Evolutionary conservation across 495 filamentous ascomycete species (phyloP), one percentile per base, ranked within the genome.

Genomic region (Tuber borchii): DNA sequence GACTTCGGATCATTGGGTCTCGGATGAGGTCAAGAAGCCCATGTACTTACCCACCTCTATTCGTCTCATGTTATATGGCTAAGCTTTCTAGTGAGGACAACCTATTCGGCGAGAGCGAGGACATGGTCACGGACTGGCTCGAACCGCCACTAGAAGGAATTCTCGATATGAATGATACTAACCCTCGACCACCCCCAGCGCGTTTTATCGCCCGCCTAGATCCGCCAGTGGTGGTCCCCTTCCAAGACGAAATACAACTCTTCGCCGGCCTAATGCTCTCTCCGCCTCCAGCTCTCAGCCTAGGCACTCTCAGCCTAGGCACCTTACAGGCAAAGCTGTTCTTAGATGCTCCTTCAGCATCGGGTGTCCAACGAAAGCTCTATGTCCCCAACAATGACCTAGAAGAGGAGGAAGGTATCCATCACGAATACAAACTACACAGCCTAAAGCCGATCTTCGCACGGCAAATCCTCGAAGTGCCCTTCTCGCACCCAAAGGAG

Each of bases 401-500:
- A 85, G 40, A 81, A 76, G 4, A 83, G 83, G 39, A 88, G 87
- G 45, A 84, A 9, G 39, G 45, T 22, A 48, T 74, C 1, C 31
- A 80, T 0, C 94, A 97, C 74, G 82, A 80, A 70, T 93, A 93
- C 83, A 90, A 87, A 0, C 88, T 98, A 65, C 90, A 89, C 76
- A 87, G 44, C 3, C 87, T 91, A 72, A 91, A 93, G 76, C 86
- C 89, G 3, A 90, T 92, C 22, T 91, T 88, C 71, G 92, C 91
- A 6, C 87, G 90, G 48, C 87, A 87, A 2, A 82, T 99, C 39
- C 88, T 87, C 51, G 88, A 92, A 34, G 84, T 97, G 14, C 90
- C 92, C 1, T 97, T 99, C 79, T 89, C 90, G 2, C 95, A 98
- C 82, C 95, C 95, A 2, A 88, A 90, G 71, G 93, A 97, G 81